These are phyloP conservation scores for Ilyonectria robusta DNA, from an alignment of 2,329 filamentous ascomycete genomes.

Conservation along the genomic window DNA sequence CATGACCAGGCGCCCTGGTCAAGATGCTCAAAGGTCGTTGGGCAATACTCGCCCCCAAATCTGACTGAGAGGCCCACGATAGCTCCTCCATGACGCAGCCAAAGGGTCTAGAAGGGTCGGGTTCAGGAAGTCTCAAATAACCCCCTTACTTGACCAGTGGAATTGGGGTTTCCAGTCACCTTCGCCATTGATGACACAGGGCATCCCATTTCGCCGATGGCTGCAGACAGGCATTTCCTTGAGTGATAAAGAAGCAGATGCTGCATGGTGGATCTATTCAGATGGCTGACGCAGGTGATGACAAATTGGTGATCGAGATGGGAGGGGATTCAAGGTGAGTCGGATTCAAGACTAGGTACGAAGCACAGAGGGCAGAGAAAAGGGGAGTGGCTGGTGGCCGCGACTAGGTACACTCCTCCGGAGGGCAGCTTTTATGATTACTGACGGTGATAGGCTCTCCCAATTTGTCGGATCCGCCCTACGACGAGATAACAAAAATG, in stretches of 20 bases:
- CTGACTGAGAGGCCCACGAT: slow-evolving; percentile 14
- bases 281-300: slow-evolving; percentile 9
- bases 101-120: slow-evolving; percentile 26
- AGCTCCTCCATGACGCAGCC: slow-evolving; percentile 21
- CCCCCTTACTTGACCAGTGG: slow-evolving; percentile 5
- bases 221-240: not conserved
- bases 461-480: not conserved
- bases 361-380: slow-evolving; percentile 1
- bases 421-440: slow-evolving; percentile 12
- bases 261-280: slow-evolving; percentile 5
- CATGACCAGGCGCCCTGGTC: slow-evolving; percentile 20
- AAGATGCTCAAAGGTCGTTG: slow-evolving; percentile 7
- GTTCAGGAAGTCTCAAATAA: slow-evolving; percentile 16
- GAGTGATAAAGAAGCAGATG: not conserved
- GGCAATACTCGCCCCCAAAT: slow-evolving; percentile 19
- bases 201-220: not conserved
- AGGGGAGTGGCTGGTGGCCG: slow-evolving; percentile 23
- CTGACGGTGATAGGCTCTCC: not conserved
- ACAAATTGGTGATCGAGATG: slow-evolving; percentile 4
- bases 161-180: slow-evolving; percentile 5
- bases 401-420: not conserved
- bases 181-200: slow-evolving; percentile 16
- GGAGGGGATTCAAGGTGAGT: slow-evolving; percentile 1
- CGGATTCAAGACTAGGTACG: not conserved
- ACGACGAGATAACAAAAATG: not conserved